Evolutionary conservation across 495 filamentous ascomycete genomes (phyloP), one percentile per base, ranked within the genome.

Genomic region (Tuber melanosporum): DNA sequence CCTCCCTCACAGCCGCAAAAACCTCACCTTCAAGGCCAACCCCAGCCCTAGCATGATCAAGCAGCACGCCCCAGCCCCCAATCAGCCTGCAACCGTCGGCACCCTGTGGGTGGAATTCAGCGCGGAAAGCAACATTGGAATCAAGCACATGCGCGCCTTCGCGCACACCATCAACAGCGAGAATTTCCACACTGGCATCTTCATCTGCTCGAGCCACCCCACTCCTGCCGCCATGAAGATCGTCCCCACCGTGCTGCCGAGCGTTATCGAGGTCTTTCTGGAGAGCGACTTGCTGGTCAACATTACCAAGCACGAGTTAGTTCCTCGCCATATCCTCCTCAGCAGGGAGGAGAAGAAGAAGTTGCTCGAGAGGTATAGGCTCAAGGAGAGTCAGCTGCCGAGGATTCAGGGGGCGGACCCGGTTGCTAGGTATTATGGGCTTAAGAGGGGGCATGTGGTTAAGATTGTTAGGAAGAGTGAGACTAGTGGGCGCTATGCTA

Each of bases 331-430:
- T 83, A 90, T 97, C 32, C 86, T 98, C 72, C 88, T 99, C 66
- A 95, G 92, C 83, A 88, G 90, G 66, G 94, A 95, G 82, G 96
- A 99, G 88, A 97, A 97, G 88, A 87, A 84, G 74, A 88, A 89
- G 52, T 85, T 99, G 80, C 86, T 99, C 75, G 89, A 93, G 85
- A 87, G 95, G 73, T 99, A 99, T 85, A 88, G 95, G 72, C 86
- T 99, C 82, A 98, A 97, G 90, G 95, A 99, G 88, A 97, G 92
- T 47, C 95, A 99, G 86, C 85, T 99, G 82, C 95, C 95, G 17
- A 89, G 95, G 75, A 98, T 99, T 77, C 91, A 97, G 85, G 87
- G 91, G 73, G 91, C 91, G 70, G 95, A 99, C 86, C 95, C 95
- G 20, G 93, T 99, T 49, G 93, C 95, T 47, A 90, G 91, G 83